Conservation (phyloP, 2,329 filamentous ascomycete species). For the Chrysoporthe puriensis region DNA sequence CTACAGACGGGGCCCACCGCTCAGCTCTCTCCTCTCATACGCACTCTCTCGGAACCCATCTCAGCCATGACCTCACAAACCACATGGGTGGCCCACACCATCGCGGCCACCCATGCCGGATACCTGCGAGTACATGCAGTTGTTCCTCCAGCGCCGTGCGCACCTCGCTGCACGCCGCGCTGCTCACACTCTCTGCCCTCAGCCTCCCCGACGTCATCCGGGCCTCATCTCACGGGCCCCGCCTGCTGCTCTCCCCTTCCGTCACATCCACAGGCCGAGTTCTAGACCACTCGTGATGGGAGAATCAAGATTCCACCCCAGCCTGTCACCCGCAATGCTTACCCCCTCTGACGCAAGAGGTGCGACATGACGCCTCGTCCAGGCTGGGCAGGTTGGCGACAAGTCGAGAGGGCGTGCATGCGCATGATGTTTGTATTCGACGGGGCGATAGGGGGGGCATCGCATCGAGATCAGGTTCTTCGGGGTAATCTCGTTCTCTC, state of each 20-base stretch:
- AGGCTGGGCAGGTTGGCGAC: not conserved
- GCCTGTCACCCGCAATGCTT: constrained; percentile 4
- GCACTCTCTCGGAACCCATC: not conserved
- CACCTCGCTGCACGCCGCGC: not conserved
- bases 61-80: constrained; percentile 26
- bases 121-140: constrained; percentile 24
- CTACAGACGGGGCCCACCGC: constrained; percentile 2
- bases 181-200: constrained; percentile 13
- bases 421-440: not conserved
- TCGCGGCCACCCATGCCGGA: constrained; percentile 13
- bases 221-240: constrained; percentile 16
- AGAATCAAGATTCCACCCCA: constrained; percentile 27
- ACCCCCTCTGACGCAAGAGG: constrained; percentile 26
- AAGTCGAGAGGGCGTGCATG: not conserved
- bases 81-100: constrained; percentile 19
- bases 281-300: constrained; percentile 17
- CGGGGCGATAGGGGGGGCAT: not conserved
- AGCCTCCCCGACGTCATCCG: constrained; percentile 27
- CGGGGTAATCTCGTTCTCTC: not conserved
- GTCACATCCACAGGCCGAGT: constrained; percentile 12
- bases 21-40: not conserved
- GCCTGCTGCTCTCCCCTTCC: not conserved
- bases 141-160: not conserved
- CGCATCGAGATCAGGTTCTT: constrained; percentile 1
- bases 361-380: constrained; percentile 7